These are phyloP conservation scores for Salix viminalis DNA, from an alignment of 345 rosid species.

Conservation along the genomic window DNA sequence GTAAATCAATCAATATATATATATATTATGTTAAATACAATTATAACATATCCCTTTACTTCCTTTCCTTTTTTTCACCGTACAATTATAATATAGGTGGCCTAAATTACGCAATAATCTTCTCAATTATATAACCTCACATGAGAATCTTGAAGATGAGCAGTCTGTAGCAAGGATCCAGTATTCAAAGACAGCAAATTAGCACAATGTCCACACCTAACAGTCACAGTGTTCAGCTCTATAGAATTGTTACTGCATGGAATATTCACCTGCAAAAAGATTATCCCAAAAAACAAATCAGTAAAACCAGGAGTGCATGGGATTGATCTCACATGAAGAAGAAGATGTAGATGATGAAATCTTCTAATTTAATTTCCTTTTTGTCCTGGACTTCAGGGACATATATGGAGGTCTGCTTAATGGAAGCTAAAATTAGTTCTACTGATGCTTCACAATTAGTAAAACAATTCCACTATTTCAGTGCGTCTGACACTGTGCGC, in stretches of 20 bases:
- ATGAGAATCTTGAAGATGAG: constrained; percentile 6
- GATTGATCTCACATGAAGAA: background rate
- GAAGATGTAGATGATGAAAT: background rate
- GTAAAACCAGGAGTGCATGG: background rate
- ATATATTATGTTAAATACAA: background rate
- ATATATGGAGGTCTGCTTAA: too few species aligned
- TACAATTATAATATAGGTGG: too few species aligned
- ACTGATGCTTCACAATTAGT: background rate
- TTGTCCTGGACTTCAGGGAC: too few species aligned
- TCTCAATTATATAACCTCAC: background rate
- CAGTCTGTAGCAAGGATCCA: background rate
- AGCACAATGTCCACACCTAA: constrained; percentile 11
- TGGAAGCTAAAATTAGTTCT: background rate
- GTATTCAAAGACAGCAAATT: constrained; percentile 7
- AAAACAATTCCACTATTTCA: background rate
- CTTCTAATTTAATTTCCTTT: background rate
- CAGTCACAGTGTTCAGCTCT: background rate
- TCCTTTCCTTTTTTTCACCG: too few species aligned
- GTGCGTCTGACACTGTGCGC: constrained; percentile 8
- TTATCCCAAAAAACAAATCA: background rate
- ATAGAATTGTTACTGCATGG: background rate
- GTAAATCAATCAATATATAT: background rate
- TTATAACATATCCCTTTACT: too few species aligned
- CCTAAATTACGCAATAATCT: background rate
- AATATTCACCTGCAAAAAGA: constrained; percentile 8